phyloP scores from a whole-genome alignment of 1,139 yeast species.

The Geotrichum citri-aurantii region DNA sequence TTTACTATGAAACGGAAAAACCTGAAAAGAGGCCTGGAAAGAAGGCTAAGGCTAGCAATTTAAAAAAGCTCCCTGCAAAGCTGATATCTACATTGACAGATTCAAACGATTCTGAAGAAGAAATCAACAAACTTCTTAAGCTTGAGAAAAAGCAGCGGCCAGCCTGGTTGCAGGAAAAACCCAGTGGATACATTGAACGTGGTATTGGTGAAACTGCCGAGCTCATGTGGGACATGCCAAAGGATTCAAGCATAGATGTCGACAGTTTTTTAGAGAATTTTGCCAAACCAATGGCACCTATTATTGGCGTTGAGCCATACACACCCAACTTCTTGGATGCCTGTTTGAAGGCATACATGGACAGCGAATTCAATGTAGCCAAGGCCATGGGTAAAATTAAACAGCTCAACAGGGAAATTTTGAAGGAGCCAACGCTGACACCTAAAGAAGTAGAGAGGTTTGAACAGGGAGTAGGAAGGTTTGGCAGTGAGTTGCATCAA shows the following conservation, averaged over 20 bases:
- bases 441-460: constrained; percentile 59
- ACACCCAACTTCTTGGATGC: constrained; percentile 78
- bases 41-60: constrained; percentile 19
- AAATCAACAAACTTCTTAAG: constrained; percentile 43
- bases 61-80: constrained; percentile 1
- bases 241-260: constrained; percentile 14
- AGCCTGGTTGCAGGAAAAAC: constrained; percentile 72
- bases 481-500: constrained; percentile 77
- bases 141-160: constrained; percentile 48
- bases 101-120: constrained; percentile 2
- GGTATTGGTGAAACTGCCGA: constrained; percentile 72
- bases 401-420: constrained; percentile 48
- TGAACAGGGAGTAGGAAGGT: constrained; percentile 66
- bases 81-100: not conserved
- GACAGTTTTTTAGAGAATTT: constrained; percentile 42
- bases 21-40: constrained; percentile 23
- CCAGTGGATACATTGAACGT: constrained; percentile 77
- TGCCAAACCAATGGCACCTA: constrained; percentile 56
- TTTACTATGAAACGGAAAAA: constrained; percentile 51
- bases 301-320: constrained; percentile 41
- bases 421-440: constrained; percentile 72
- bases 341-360: constrained; percentile 51
- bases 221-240: constrained; percentile 57
- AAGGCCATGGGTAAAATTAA: constrained; percentile 1
- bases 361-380: constrained; percentile 43